Conservation (phyloP, 345 rosid species). For the Conringia planisiliqua region DNA sequence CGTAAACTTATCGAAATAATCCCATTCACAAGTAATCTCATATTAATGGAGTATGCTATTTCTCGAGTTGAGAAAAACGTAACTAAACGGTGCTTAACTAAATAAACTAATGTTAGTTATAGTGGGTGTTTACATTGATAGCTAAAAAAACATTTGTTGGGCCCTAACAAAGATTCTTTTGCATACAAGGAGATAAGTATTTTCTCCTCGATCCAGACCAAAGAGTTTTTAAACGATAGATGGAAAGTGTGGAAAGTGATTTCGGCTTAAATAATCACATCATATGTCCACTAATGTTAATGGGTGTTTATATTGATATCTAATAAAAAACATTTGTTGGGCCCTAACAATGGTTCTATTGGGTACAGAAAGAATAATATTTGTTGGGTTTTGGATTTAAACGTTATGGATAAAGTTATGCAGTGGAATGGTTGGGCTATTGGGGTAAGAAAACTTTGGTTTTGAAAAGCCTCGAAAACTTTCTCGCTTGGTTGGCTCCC, state of each 20-base stretch:
- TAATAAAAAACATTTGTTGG: neutral
- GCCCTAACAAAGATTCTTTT: neutral
- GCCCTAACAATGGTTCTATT: neutral
- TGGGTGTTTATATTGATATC: neutral
- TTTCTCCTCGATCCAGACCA: no score
- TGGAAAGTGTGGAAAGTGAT: no score
- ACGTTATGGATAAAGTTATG: neutral
- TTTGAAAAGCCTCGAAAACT: neutral
- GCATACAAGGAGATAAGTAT: no score
- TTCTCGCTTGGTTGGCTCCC: neutral
- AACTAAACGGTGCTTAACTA: neutral
- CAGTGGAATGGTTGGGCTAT: slow-evolving; percentile 1
- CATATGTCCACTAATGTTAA: neutral
- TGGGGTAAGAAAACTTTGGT: neutral
- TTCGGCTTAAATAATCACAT: neutral
- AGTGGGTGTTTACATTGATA: neutral
- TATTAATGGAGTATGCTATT: neutral
- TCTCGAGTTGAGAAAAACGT: neutral
- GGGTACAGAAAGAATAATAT: neutral
- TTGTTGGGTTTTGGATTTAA: neutral
- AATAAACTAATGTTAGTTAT: neutral
- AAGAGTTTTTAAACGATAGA: no score
- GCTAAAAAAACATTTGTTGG: neutral
- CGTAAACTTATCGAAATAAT: neutral
- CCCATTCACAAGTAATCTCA: neutral